Evolutionary conservation across 2,329 filamentous ascomycete genomes (phyloP).

Genomic region (Pyrenochaeta sp.): DNA sequence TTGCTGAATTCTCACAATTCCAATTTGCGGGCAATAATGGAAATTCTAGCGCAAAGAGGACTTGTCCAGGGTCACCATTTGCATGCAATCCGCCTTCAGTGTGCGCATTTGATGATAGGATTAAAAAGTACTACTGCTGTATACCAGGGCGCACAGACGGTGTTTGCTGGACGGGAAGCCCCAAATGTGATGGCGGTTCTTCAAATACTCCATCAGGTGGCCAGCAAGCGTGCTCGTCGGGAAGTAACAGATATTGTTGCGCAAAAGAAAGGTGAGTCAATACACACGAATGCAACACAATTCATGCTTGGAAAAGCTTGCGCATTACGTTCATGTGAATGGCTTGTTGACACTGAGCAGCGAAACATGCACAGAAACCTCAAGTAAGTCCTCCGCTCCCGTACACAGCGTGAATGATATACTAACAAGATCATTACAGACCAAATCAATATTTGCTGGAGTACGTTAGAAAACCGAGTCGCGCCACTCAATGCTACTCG

Average conservation of each 20-base stretch:
- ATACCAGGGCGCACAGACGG: slow-evolving; percentile 13
- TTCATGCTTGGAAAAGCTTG: background rate
- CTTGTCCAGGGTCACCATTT: slow-evolving; percentile 14
- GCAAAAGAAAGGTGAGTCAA: slow-evolving; percentile 11
- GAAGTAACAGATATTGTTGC: slow-evolving; percentile 26
- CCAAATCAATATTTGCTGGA: slow-evolving; percentile 40
- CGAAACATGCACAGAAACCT: too few species aligned
- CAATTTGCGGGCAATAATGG: slow-evolving; percentile 20
- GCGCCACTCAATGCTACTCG: slow-evolving; percentile 12
- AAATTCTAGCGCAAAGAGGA: background rate
- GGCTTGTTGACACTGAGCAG: too few species aligned
- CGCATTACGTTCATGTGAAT: too few species aligned
- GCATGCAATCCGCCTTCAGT: slow-evolving; percentile 19
- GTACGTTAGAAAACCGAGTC: slow-evolving; percentile 19
- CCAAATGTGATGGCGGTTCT: slow-evolving; percentile 12
- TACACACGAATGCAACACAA: background rate
- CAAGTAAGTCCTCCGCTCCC: background rate
- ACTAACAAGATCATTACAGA: slow-evolving; percentile 11
- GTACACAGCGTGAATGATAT: slow-evolving; percentile 12
- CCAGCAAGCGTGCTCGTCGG: slow-evolving; percentile 14
- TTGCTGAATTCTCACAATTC: slow-evolving; percentile 20
- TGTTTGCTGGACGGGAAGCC: slow-evolving; percentile 23
- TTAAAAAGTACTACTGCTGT: slow-evolving; percentile 31
- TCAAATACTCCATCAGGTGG: slow-evolving; percentile 7
- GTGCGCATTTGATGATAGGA: slow-evolving; percentile 22